These are phyloP conservation scores for Diaporthe capsici DNA, from an alignment of 2,329 filamentous ascomycete species.

Conservation along the genomic window DNA sequence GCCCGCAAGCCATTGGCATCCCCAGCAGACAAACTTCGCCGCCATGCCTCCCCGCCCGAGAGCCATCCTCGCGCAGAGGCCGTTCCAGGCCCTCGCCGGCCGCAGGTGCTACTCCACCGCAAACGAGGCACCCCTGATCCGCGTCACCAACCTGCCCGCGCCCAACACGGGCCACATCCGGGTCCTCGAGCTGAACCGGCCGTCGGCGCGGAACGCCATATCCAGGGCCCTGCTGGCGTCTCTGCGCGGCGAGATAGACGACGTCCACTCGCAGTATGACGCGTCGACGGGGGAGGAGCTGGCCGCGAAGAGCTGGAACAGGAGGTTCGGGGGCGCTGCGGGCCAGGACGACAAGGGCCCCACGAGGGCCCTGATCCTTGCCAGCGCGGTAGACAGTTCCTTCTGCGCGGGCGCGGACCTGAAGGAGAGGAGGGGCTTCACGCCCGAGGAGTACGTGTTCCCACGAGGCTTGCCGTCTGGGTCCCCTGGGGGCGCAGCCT, in stretches of 20 bases:
- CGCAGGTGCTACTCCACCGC: conserved; percentile 57
- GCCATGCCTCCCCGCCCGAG: conserved; percentile 34
- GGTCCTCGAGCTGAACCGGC: conserved; percentile 89
- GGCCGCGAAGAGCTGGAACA: conserved; percentile 50
- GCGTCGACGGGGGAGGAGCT: conserved; percentile 66
- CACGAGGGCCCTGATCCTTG: conserved; percentile 86
- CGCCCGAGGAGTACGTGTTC: conserved; percentile 77
- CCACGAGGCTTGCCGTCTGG: not conserved
- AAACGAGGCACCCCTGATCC: conserved; percentile 68
- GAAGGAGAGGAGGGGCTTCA: conserved; percentile 87
- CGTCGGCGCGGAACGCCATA: conserved; percentile 89
- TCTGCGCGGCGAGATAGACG: conserved; percentile 79
- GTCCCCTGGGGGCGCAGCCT: not conserved
- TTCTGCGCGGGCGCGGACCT: conserved; percentile 97
- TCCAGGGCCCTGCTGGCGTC: conserved; percentile 82
- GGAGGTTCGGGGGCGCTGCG: conserved; percentile 61
- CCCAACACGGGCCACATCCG: conserved; percentile 87
- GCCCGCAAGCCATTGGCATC: not conserved
- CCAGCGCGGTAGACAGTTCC: conserved; percentile 85
- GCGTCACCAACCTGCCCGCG: conserved; percentile 81
- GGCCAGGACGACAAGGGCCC: conserved; percentile 63
- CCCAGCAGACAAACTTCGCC: not conserved
- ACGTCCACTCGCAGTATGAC: conserved; percentile 75
- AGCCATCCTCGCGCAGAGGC: conserved; percentile 33
- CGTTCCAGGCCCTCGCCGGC: conserved; percentile 40